A percentile compares a stretch with the other conserved stretches of the same genome.
phyloP scores from a whole-genome alignment of 2,329 filamentous ascomycete species.

The Scortechinia acanthostroma region DNA sequence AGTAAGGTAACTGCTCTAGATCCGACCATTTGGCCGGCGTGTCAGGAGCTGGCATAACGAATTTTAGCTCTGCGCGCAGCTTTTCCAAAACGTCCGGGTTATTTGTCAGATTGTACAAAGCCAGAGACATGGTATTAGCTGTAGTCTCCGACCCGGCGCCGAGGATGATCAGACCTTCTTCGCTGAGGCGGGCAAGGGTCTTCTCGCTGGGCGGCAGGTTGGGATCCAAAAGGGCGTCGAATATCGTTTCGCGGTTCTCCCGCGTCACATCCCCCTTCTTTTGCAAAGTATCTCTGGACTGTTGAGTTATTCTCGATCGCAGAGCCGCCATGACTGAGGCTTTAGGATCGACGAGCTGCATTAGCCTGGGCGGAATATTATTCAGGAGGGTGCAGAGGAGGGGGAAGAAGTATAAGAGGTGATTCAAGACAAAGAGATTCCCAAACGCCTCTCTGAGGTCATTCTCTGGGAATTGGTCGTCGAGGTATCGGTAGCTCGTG shows the following conservation, averaged over 20 bases:
- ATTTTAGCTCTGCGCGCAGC: conserved; percentile 14
- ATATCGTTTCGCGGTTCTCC: conserved; percentile 8
- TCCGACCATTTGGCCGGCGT: conserved; percentile 12
- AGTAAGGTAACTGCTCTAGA: conserved; percentile 29
- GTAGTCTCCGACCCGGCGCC: conserved; percentile 29
- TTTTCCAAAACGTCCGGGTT: conserved; percentile 10
- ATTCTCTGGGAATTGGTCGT: conserved; percentile 5
- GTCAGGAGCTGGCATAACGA: conserved; percentile 10
- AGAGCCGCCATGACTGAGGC: conserved; percentile 6
- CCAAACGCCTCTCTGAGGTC: conserved; percentile 4
- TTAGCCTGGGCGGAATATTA: not conserved
- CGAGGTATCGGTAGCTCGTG: conserved; percentile 7
- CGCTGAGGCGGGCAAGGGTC: conserved; percentile 17
- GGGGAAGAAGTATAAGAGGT: conserved; percentile 4
- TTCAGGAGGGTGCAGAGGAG: conserved; percentile 1
- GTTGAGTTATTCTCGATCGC: conserved; percentile 1
- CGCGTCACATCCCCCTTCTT: conserved; percentile 6
- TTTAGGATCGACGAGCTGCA: conserved; percentile 8
- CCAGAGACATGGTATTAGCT: conserved; percentile 14
- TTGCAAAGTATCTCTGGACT: conserved; percentile 3
- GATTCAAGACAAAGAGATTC: conserved; percentile 2
- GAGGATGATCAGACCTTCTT: conserved; percentile 26
- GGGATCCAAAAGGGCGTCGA: conserved; percentile 17
- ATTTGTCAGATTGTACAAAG: conserved; percentile 16
- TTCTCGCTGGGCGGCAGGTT: conserved; percentile 24